Percentiles rank a stretch among this genome's conserved stretches.
phyloP scores from a whole-genome alignment of 2,329 filamentous ascomycete genomes.

The Amylocarpus encephaloides region DNA sequence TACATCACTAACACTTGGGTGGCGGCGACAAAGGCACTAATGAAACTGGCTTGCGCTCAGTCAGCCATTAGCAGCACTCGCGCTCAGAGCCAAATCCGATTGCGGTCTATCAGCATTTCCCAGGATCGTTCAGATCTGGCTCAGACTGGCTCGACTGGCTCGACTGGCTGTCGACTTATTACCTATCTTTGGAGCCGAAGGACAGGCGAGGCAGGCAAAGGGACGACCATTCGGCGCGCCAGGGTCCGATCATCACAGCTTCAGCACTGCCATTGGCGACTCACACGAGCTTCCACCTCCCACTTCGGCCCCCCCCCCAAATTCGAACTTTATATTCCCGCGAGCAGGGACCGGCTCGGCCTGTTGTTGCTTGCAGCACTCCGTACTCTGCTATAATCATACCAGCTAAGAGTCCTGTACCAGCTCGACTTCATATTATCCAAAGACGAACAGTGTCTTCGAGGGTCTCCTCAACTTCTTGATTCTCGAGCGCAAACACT shows the following conservation, averaged over 20 bases:
- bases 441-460: slow-evolving; percentile 4
- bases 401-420: not conserved
- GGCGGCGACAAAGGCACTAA: not conserved
- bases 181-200: slow-evolving; percentile 4
- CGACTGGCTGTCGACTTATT: not conserved
- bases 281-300: slow-evolving; percentile 8
- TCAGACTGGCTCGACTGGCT: too few relatives aligned
- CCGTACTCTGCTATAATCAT: not conserved
- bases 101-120: not conserved
- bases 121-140: not conserved
- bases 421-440: slow-evolving; percentile 7
- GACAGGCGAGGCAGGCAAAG: not conserved
- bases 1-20: not conserved
- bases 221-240: slow-evolving; percentile 7
- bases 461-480: not conserved
- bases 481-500: slow-evolving; percentile 3
- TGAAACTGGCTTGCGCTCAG: not conserved
- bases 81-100: not conserved
- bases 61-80: not conserved
- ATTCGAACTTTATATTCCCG: not conserved
- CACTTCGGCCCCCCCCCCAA: not conserved
- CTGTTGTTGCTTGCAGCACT: not conserved
- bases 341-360: not conserved
- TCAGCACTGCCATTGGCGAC: slow-evolving; percentile 6
- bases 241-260: slow-evolving; percentile 6